Evolutionary conservation across 2,329 filamentous ascomycete genomes (phyloP), one percentile per base, ranked within the genome.

Genomic region (Colletotrichum phormii): DNA sequence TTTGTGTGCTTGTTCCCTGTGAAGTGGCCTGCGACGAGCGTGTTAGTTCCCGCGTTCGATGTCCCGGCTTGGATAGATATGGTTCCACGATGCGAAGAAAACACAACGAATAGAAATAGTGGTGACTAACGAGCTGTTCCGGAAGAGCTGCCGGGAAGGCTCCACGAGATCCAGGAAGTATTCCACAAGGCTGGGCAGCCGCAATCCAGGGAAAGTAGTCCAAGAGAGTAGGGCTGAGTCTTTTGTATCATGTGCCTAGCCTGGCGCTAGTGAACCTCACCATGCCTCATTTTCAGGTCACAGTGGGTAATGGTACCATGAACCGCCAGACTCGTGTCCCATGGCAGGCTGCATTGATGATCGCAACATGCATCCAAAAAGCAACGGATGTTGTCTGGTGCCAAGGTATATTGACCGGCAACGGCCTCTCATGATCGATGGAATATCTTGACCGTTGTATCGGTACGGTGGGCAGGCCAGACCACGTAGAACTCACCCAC

Each of bases 321-420:
- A 73, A 65, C 66, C 71, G 71, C 71, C 71, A 73, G 71, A 73
- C 71, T 54, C 35, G 29, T 57, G 71, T 73, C 71, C 71, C 71
- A 73, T 73, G 71, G 71, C 71, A 70, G 71, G 66, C 37, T 70
- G 55, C 46, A 57, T 49, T 22, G n/a, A 49, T 57, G 66, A 37
- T 37, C 58, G 60, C 67, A 54, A 61, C 55, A 46, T 65, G 61
- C 55, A 61, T 49, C 42, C 18, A 26, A 33, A 15, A 13, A 35
- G 22, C 31, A 31, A 53, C 57, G 26, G n/a, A n/a, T 35, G 33
- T 22, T 53, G 66, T 58, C 33, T n/a, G 61, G 22, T 15, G 26
- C 55, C 22, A n/a, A 59, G 35, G 35, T 7, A 13, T 31, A 18
- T 8, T 15, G 55, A 8, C 37, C 53, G 58, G 35, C 22, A 61